Conservation (phyloP, 306 rosid species). For the Cucumis melo region DNA sequence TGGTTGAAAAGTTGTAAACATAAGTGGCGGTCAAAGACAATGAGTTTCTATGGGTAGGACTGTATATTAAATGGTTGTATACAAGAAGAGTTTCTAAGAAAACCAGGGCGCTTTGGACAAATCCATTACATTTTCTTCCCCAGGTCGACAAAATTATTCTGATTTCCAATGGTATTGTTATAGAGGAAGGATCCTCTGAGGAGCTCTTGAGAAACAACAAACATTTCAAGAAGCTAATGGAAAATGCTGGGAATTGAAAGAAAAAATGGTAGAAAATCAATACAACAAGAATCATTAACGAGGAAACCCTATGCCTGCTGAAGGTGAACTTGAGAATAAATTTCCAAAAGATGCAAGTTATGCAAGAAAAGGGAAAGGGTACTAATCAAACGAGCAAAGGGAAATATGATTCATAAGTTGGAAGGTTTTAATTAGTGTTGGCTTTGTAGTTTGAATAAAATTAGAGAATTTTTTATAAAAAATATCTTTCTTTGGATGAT, state of each 20-base stretch:
- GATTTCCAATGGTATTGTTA: constrained; percentile 46
- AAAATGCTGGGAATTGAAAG: constrained; percentile 81
- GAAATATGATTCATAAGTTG: constrained; percentile 77
- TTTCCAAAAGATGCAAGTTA: constrained; percentile 21
- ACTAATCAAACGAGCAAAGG: constrained; percentile 64
- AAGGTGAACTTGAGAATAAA: constrained; percentile 21
- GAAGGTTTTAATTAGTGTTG: constrained; percentile 41
- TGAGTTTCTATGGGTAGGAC: constrained; percentile 88
- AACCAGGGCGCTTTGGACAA: constrained; percentile 82
- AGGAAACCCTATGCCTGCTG: constrained; percentile 14
- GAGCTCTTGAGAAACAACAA: constrained; percentile 48
- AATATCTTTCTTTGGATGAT: no score
- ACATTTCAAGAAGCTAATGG: constrained; percentile 80
- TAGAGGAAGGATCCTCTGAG: constrained; percentile 78
- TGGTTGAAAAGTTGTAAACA: constrained; percentile 86
- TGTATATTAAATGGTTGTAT: constrained; percentile 64
- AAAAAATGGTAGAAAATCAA: constrained; percentile 23
- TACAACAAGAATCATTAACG: constrained; percentile 11
- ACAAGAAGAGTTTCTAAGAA: constrained; percentile 63
- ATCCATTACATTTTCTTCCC: constrained; percentile 88
- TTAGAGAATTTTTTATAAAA: no score
- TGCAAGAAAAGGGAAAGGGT: constrained; percentile 41
- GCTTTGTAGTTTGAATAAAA: no score
- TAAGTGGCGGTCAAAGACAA: constrained; percentile 95
- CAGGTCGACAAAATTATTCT: constrained; percentile 67